Percentiles rank a stretch among this genome's conserved stretches.
phyloP scores from a whole-genome alignment of 2,329 filamentous ascomycete species.

The Triangularia setosa region DNA sequence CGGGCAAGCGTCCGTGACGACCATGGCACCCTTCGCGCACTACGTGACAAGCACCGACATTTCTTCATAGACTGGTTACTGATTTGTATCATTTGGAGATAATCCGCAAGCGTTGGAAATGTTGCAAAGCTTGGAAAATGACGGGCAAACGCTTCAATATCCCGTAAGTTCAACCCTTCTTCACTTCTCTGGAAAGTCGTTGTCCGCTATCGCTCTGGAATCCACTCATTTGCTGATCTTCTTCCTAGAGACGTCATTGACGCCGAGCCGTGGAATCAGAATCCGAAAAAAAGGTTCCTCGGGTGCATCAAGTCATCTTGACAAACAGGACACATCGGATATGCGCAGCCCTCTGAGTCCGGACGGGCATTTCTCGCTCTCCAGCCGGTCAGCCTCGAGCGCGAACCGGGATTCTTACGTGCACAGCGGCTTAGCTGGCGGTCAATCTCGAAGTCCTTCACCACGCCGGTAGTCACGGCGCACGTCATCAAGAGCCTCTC shows the following conservation, averaged over 20 bases:
- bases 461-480: neutral
- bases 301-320: neutral
- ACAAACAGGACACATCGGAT: neutral
- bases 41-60: neutral
- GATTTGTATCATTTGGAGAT: neutral
- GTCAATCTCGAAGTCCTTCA: neutral
- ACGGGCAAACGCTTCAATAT: neutral
- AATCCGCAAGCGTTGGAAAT: neutral
- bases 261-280: neutral
- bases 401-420: neutral
- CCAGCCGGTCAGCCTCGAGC: neutral
- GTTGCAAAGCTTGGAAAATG: neutral
- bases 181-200: neutral
- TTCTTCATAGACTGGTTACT: neutral
- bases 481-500: neutral
- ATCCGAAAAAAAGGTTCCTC: neutral
- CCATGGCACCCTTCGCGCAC: neutral
- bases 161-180: neutral
- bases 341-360: neutral
- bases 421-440: neutral
- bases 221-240: neutral
- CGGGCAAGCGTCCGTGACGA: neutral
- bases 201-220: neutral
- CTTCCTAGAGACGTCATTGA: neutral
- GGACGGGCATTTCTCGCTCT: neutral